Evolutionary conservation across 495 filamentous ascomycete species (phyloP), one percentile per base, ranked within the genome.

Genomic region (Ramalina intermedia): DNA sequence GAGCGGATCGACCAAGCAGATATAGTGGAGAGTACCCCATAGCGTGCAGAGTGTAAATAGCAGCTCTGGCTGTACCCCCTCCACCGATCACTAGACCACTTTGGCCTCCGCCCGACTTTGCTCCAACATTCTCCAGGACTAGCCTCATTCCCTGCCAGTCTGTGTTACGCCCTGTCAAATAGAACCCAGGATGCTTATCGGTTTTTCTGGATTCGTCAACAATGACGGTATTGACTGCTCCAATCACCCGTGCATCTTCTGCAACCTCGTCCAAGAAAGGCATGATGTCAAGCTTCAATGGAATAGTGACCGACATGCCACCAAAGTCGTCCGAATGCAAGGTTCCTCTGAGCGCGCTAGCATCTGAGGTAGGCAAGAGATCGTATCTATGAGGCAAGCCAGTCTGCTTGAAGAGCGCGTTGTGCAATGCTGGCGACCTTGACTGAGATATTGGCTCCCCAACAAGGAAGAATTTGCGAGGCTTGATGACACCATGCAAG

Each of bases 181-280:
- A 74, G 11, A 67, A 70, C 62, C 38, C 66, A 56, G 48, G 61
- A 56, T 36, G 58, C 49, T 20, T 60, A 54, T 27, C 59, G 54
- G 21, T 52, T 33, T 17, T 43, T 16, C 26, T 47, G 11, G 46
- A 37, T 24, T 45, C 42, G 14, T 66, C 59, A 5, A 78, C 75
- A 43, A 95, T 76, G 60, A 99, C 80, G 38, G 91, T 99, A 69
- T 99, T 99, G 54, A 99, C 83, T 9, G 91, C 91, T 20, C 91
- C 91, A 55, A 96, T 96, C 46, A 79, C 66, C 49, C 73, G 73
- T 14, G 87, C 93, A 46, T 89, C 85, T 8, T 80, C 73, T 0
- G 82, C 75, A 43, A 95, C 69, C 47, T 82, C 76, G 59, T 96
- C 89, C 20, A 96, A 69, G 12, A 88, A 66, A 0, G 79, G 73